Base-by-base conservation (phyloP, 2,329 filamentous ascomycete genomes). In the Penicillium capsulatum region DNA sequence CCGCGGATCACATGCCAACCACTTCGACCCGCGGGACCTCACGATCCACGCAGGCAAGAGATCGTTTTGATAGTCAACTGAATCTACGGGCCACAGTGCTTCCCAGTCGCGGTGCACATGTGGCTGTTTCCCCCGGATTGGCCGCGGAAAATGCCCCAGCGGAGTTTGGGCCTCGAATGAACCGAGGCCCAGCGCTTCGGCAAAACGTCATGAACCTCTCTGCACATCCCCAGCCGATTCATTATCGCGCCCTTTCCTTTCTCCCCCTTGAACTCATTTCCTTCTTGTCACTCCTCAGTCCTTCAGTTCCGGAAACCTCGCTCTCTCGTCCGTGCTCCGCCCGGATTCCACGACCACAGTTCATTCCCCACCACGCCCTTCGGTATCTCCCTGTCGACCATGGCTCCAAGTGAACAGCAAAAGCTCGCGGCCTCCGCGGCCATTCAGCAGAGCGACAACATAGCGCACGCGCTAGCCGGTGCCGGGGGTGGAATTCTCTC, bases 401-500 rank as follows among this genome's bases (percentile, higher is more conserved):
- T 71, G 68, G 66, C 68, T 56, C 53, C 51, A 28, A 54, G 57
- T 22, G 55, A 71, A 45, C 56, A 61, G 37, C 58, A 60, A 29
- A 64, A 63, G 38, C 59, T 67, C 45, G 64, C 75, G 36, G 73
- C 74, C 40, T 83, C 83, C 54, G 73, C 81, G 31, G 77, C 80
- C 32, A 71, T 84, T 31, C 87, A 90, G 47, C 88, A 94, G 60
- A 92, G 90, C 63, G 91, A 97, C 75, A 96, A 96, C 74, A 88
- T 97, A 61, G 89, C 91, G 41, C 91, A 97, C 71, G 91, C 91
- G 45, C 79, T 97, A 43, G 87, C 90, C 40, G 91, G 91, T 52
- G 87, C 90, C 35, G 92, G 92, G 54, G 92, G 92, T 53, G 92
- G 92, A 44, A 83, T 98, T 42, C 72, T 97, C 43, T 95, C 92